Percentiles rank a stretch among this genome's conserved stretches.
Evolutionary conservation across 1,284 basidiomycete species (phyloP).

Genomic region (Microbotryum saponariae): DNA sequence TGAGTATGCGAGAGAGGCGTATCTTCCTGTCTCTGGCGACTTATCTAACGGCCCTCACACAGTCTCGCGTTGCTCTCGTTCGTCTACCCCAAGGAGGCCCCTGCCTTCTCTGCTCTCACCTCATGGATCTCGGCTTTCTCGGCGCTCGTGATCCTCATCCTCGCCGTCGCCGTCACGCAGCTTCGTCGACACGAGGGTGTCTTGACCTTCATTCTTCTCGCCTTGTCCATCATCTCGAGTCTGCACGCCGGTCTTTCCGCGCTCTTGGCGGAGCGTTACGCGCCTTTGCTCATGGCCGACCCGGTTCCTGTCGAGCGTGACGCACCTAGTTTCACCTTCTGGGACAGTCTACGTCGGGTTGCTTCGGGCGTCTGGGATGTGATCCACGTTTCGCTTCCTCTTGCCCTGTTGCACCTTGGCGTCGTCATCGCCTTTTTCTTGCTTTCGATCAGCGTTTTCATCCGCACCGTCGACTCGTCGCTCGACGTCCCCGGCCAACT

Average conservation of each 20-base stretch:
- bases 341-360: conserved; percentile 12
- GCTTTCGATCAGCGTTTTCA: conserved; percentile 17
- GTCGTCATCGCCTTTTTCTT: conserved; percentile 11
- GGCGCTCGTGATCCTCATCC: conserved; percentile 18
- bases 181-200: conserved; percentile 25
- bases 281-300: conserved; percentile 19
- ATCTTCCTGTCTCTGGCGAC: not conserved
- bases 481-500: conserved; percentile 24
- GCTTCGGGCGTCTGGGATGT: conserved; percentile 1
- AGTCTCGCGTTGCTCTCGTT: conserved; percentile 24
- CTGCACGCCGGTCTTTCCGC: conserved; percentile 23
- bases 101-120: conserved; percentile 20
- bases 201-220: conserved; percentile 23
- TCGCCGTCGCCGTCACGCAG: conserved; percentile 24
- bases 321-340: not conserved
- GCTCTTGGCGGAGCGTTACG: conserved; percentile 20
- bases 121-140: conserved; percentile 11
- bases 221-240: conserved; percentile 17
- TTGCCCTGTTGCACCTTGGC: conserved; percentile 24
- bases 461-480: conserved; percentile 21
- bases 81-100: conserved; percentile 24
- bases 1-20: not conserved
- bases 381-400: conserved; percentile 23
- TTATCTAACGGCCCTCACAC: not conserved
- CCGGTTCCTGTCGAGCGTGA: conserved; percentile 21